Evolutionary conservation across 495 filamentous ascomycete species (phyloP), one percentile per base, ranked within the genome.

Genomic region (Alectoria sarmentosa): DNA sequence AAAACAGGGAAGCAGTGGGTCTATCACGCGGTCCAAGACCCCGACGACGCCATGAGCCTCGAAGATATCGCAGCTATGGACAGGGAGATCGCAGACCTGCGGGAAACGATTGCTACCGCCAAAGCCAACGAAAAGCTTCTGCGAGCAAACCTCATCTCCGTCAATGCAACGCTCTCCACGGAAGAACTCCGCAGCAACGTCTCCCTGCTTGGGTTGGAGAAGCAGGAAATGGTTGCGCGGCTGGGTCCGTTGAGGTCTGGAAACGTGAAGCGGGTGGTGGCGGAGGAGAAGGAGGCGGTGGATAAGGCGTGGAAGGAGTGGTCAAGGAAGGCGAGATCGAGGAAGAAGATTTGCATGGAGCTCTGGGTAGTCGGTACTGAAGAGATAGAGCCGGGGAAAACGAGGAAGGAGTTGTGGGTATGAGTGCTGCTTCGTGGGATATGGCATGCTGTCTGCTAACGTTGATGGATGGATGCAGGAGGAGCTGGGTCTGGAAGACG

Each of bases 1-100:
- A 19, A 46, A 21, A 17, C 28, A 86, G 85, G 84, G 23, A 88
- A 86, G 72, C 84, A 87, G 71, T 77, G 77, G 30, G 83, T 88
- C 66, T 88, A 87, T 70, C 85, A 88, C 70, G 77, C 79, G 57
- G 56, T 82, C 30, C 84, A 89, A 74, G 76, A 82, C 54, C 66
- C 78, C 46, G 64, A 74, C 26, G 76, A 85, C 60, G 73, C 74
- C 34, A 66, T 68, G 36, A 74, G 75, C 14, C 76, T 79, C n/a
- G 78, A 83, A 58, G 62, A 73, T 14, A 73, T 84, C 44, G 72
- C 76, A 42, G 69, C 74, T 23, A 73, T 85, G 66, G 79, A 83
- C 67, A 64, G 72, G n/a, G 69, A 77, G n/a, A 85, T 85, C 62
- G 65, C 73, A n/a, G 65, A 70, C 7, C 76, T 87, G 30, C 80